Evolutionary conservation across 2,329 filamentous ascomycete species (phyloP), one percentile per base, ranked within the genome.

Genomic region (Colletotrichum gigasporum): DNA sequence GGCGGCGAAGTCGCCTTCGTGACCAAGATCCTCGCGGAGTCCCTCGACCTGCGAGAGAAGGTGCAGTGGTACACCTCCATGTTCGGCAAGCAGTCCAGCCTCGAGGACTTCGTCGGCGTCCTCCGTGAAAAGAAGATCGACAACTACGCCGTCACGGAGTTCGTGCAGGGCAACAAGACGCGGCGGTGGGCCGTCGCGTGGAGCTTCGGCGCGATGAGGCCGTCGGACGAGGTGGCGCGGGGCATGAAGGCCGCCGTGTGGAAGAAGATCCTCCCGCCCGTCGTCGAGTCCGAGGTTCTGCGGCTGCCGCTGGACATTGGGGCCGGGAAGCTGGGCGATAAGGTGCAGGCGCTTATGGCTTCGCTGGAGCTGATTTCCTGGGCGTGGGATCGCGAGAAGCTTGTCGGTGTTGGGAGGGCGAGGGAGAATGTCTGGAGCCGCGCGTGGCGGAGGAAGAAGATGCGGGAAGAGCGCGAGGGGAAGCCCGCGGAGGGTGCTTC

Each of bases 11-110:
- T 92, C 1, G 87, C 85, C 4, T 97, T 97, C 74, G 88, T 93
- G 3, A 78, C 81, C 1, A 84, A 87, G 5, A 90, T 97, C 67
- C 81, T 97, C 4, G 78, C 85, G 1, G 91, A 96, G 74, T 93
- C 90, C 32, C 75, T 91, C 0, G 64, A 74, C 0, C 78, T 93
- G 2, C 79, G 81, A 16, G 80, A 85, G 0, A 82, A 83, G 9
- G 88, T 97, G 0, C 86, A 87, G 65, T 99, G 96, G 96, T 98
- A 96, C 76, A 96, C 91, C 1, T 89, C 90, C 56, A 96, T 98
- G 93, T 82, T 98, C 0, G 94, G 95, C 0, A 96, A 96, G 71
- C 80, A 92, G 28, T 84, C 85, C 0, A 94, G 90, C 68, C 81
- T 92, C 3, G 82, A 91, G 1, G 80, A 82, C 1, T 76, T 90